Evolutionary conservation across 2,329 filamentous ascomycete genomes (phyloP).

Genomic region (Cladosporium austrohemisphaericum): DNA sequence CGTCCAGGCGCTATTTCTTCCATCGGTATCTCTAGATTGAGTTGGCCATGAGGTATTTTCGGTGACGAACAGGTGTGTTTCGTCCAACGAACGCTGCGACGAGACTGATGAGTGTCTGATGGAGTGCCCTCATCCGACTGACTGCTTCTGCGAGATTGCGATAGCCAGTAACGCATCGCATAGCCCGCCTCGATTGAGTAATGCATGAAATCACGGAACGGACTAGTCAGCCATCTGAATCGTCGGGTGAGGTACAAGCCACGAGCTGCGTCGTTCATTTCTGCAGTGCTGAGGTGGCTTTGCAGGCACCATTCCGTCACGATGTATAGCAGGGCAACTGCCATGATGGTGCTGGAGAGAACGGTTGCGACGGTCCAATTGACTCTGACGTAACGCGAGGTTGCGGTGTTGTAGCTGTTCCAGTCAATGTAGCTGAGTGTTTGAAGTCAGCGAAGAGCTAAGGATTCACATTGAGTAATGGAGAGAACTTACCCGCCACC

Average conservation of each 20-base stretch:
- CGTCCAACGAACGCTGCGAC: conserved; percentile 12
- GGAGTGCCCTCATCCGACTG: not conserved
- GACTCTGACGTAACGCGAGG: conserved; percentile 25
- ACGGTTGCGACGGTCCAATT: conserved; percentile 35
- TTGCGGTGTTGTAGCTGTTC: conserved; percentile 31
- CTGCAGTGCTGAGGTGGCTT: conserved; percentile 33
- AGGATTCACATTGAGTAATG: not conserved
- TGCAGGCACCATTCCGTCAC: conserved; percentile 40
- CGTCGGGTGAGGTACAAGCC: conserved; percentile 18
- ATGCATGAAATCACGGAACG: conserved; percentile 8
- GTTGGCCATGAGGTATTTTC: no score
- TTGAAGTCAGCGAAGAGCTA: not conserved
- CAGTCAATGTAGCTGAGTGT: conserved; percentile 40
- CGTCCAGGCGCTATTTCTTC: not conserved
- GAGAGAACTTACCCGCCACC: conserved; percentile 18
- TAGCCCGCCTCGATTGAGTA: conserved; percentile 5
- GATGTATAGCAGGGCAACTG: conserved; percentile 35
- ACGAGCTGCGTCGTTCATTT: conserved; percentile 14
- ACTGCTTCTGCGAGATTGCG: not conserved
- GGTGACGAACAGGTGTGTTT: not conserved
- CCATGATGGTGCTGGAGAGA: conserved; percentile 31
- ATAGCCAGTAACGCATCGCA: not conserved
- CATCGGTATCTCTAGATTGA: not conserved
- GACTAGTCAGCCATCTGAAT: conserved; percentile 16
- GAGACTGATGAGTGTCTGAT: not conserved